Percentiles rank a stretch among this genome's conserved stretches.
Conservation (phyloP, 345 rosid species). For the Boechera divaricarpa region DNA sequence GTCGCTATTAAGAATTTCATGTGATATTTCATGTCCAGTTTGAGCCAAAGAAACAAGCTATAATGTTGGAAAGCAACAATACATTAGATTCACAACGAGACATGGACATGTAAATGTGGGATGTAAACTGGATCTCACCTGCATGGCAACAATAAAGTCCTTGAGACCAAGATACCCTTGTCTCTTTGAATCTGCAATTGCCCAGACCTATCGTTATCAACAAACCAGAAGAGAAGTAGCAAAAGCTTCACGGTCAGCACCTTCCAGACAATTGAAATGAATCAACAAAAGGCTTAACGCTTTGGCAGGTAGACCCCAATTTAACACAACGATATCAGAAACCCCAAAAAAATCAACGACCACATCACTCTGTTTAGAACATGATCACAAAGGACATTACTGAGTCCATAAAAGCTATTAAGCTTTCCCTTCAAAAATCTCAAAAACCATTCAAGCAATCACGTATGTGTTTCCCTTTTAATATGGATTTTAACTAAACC, state of each 20-base stretch:
- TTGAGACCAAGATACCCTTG: constrained; percentile 82
- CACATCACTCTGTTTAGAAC: neutral
- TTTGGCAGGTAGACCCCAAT: neutral
- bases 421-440: neutral
- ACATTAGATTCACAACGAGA: constrained; percentile 36
- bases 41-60: constrained; percentile 85
- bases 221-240: constrained; percentile 1
- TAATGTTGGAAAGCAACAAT: constrained; percentile 29
- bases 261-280: neutral
- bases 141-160: constrained; percentile 79
- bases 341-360: neutral
- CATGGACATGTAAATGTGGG: neutral
- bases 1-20: constrained; percentile 55
- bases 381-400: neutral
- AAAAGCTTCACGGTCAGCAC: constrained; percentile 17
- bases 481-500: neutral
- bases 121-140: constrained; percentile 44
- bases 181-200: constrained; percentile 86
- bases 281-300: neutral
- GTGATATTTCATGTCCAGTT: constrained; percentile 63
- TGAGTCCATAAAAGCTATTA: neutral
- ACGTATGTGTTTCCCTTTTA: constrained; percentile 1
- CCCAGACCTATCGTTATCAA: constrained; percentile 81
- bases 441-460: neutral
- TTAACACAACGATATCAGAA: neutral